Conservation (phyloP, 805 yeast species). For the Kluyveromyces nonfermentans region DNA sequence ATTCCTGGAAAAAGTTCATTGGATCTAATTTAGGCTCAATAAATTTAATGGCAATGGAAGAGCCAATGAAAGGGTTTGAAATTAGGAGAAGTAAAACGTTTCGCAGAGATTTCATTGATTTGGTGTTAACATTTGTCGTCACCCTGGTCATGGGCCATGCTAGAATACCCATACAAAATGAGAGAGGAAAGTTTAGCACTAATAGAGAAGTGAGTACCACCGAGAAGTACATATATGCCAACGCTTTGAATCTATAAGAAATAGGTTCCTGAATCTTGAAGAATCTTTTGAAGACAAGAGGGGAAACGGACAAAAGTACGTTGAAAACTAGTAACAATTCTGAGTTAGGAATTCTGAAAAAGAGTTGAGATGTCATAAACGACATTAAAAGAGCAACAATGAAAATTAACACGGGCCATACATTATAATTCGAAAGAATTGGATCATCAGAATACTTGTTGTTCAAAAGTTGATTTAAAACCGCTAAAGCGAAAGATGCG, state of each 20-base stretch:
- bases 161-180: slow-evolving; percentile 59
- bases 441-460: slow-evolving; percentile 12
- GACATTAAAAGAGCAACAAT: slow-evolving; percentile 28
- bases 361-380: slow-evolving; percentile 15
- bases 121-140: slow-evolving; percentile 6
- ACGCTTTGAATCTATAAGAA: slow-evolving; percentile 29
- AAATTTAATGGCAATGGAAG: slow-evolving; percentile 26
- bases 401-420: slow-evolving; percentile 16
- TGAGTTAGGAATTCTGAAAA: slow-evolving; percentile 11
- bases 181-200: slow-evolving; percentile 77
- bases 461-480: slow-evolving; percentile 48
- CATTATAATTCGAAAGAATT: slow-evolving; percentile 12
- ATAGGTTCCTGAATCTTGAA: slow-evolving; percentile 17
- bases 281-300: slow-evolving; percentile 12
- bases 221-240: slow-evolving; percentile 53
- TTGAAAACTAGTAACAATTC: slow-evolving; percentile 12
- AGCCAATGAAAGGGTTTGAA: slow-evolving; percentile 45
- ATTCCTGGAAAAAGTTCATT: slow-evolving; percentile 36
- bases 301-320: slow-evolving; percentile 12
- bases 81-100: slow-evolving; percentile 31
- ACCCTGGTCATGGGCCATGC: slow-evolving; percentile 69
- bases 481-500: slow-evolving; percentile 56
- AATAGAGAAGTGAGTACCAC: slow-evolving; percentile 62
- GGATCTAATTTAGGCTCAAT: slow-evolving; percentile 30
- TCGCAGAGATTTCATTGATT: slow-evolving; percentile 9